A percentile compares a stretch with the other conserved stretches of the same genome.
These are phyloP conservation scores for Ambrosia hybrid DNA, from an alignment of 140 eudicot genomes.

Conservation along the genomic window DNA sequence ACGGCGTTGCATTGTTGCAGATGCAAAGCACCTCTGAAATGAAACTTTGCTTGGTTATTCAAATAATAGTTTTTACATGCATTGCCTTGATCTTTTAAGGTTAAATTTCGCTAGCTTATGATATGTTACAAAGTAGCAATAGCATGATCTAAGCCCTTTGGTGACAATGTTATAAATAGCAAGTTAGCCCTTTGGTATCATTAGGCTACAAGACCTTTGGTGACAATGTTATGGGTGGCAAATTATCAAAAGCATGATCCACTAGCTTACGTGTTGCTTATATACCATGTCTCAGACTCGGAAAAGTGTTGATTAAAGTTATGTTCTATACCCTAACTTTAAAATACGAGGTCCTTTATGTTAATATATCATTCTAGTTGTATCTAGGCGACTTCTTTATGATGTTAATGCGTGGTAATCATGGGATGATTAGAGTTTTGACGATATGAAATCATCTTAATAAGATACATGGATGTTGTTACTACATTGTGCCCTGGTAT, in stretches of 20 bases:
- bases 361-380: background rate
- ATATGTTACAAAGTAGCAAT: background rate
- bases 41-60: background rate
- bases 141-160: conserved; percentile 16
- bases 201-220: too few species aligned
- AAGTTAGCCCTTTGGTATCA: background rate
- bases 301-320: background rate
- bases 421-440: conserved; percentile 1
- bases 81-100: background rate
- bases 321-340: background rate
- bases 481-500: conserved; percentile 2
- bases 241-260: conserved; percentile 16
- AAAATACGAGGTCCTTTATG: background rate
- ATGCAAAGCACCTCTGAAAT: background rate
- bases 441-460: background rate
- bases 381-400: background rate
- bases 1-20: conserved; percentile 1
- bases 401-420: background rate
- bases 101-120: background rate
- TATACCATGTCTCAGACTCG: background rate
- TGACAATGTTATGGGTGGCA: background rate
- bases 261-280: conserved; percentile 17
- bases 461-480: background rate
- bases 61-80: background rate
- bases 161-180: background rate